Conservation (phyloP, 768 basidiomycete genomes). For the Antrodiella citrinella region DNA sequence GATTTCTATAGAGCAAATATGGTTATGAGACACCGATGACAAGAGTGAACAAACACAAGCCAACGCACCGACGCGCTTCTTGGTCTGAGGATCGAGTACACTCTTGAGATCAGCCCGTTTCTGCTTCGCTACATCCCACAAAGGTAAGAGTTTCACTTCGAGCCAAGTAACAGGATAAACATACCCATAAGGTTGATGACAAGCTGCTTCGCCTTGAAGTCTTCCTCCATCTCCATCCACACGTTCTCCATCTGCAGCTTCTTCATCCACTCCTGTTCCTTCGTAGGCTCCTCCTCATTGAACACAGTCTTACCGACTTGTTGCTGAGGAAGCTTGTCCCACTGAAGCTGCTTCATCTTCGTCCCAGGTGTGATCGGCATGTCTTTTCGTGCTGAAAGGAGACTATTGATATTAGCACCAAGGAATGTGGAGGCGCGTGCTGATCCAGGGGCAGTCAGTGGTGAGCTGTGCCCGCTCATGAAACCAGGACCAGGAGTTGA, state of each 20-base stretch:
- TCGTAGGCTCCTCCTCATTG: conserved; percentile 59
- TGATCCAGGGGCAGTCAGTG: conserved; percentile 36
- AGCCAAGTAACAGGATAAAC: conserved; percentile 38
- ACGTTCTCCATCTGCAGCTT: conserved; percentile 81
- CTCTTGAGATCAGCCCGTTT: conserved; percentile 87
- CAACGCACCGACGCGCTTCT: conserved; percentile 84
- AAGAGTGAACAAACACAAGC: background rate
- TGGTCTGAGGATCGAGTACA: conserved; percentile 84
- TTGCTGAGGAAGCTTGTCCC: conserved; percentile 95
- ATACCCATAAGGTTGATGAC: conserved; percentile 86
- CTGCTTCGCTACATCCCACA: conserved; percentile 51
- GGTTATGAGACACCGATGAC: background rate
- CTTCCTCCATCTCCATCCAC: conserved; percentile 95
- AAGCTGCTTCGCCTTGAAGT: conserved; percentile 93
- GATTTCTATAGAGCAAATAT: conserved; percentile 59
- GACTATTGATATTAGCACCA: conserved; percentile 46
- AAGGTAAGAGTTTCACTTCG: background rate
- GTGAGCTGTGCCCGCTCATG: conserved; percentile 24
- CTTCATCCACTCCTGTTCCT: conserved; percentile 73
- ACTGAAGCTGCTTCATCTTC: conserved; percentile 97
- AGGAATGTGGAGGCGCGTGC: conserved; percentile 53
- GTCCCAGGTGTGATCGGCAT: conserved; percentile 75
- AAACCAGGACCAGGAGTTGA: conserved; percentile 19
- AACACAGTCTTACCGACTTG: conserved; percentile 82
- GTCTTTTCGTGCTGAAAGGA: conserved; percentile 70